A percentile compares a stretch with the other conserved stretches of the same genome.
These are phyloP conservation scores for Apiotrichum brassicae DNA, from an alignment of 1,284 basidiomycete genomes.

Conservation along the genomic window DNA sequence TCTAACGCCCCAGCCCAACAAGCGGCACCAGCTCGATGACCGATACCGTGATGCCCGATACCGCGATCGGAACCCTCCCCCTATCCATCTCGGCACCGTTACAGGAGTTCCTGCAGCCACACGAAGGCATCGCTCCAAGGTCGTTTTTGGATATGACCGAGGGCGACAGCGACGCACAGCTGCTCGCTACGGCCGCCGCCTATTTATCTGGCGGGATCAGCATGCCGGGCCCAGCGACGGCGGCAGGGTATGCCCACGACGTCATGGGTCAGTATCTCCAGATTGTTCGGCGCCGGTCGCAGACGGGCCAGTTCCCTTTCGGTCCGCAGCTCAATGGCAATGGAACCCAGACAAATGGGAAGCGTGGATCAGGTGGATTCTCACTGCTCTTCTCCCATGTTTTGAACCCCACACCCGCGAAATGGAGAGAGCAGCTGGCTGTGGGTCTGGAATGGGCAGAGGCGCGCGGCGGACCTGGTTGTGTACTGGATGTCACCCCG, in stretches of 20 bases:
- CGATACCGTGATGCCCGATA: too few species aligned
- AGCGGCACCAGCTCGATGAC: too few species aligned
- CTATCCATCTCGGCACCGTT: too few species aligned
- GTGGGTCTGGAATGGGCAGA: constrained; percentile 5
- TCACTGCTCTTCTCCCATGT: constrained; percentile 6
- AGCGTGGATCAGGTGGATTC: too few species aligned
- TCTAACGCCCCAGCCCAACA: too few species aligned
- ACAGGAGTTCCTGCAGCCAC: too few species aligned
- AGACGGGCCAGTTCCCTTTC: too few species aligned
- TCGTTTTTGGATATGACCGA: neutral
- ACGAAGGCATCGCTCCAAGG: too few species aligned
- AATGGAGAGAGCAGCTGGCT: constrained; percentile 5
- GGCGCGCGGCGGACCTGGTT: constrained; percentile 4
- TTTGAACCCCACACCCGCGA: neutral
- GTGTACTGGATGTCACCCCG: constrained; percentile 3
- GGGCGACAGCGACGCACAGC: constrained; percentile 3
- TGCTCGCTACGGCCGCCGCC: constrained; percentile 1
- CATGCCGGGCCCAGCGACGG: neutral
- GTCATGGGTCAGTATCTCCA: constrained; percentile 1
- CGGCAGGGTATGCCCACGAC: neutral
- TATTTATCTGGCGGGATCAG: neutral
- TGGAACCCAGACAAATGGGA: too few species aligned
- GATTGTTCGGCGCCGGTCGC: neutral
- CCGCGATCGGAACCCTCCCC: too few species aligned
- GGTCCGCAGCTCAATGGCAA: too few species aligned